A percentile compares a stretch with the other conserved stretches of the same genome.
Conservation (phyloP, 306 rosid species). For the Lathyrus sativus region DNA sequence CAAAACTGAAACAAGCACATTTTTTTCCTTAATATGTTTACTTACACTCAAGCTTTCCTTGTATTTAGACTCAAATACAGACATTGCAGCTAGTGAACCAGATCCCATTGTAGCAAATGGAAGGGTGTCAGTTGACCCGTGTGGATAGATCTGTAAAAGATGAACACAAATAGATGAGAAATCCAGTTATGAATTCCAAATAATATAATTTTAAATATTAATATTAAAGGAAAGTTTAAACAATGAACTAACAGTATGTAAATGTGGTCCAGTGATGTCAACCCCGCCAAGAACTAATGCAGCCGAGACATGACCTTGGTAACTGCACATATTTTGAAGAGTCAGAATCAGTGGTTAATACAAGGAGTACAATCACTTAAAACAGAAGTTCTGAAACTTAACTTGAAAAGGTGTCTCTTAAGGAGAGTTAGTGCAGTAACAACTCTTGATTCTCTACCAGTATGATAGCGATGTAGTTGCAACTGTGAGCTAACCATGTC, state of each 20-base stretch:
- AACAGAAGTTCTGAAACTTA: slow-evolving; percentile 36
- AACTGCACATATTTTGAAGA: slow-evolving; percentile 48
- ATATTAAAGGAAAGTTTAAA: slow-evolving; percentile 10
- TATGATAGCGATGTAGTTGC: slow-evolving; percentile 89
- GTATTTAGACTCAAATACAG: slow-evolving; percentile 57
- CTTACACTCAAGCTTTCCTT: slow-evolving; percentile 64
- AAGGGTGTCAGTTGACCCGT: slow-evolving; percentile 76
- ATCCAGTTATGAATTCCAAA: slow-evolving; percentile 29
- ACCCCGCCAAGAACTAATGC: slow-evolving; percentile 99
- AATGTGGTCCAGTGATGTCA: slow-evolving; percentile 91
- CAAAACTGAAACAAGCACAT: neutral
- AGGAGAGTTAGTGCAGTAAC: slow-evolving; percentile 54
- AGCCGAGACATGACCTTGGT: slow-evolving; percentile 83
- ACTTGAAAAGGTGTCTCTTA: slow-evolving; percentile 57
- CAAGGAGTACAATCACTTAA: slow-evolving; percentile 7
- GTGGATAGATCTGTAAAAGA: slow-evolving; percentile 73
- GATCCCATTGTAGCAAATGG: slow-evolving; percentile 62
- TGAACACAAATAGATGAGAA: slow-evolving; percentile 39
- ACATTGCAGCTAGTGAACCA: slow-evolving; percentile 58
- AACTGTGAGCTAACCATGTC: slow-evolving; percentile 98
- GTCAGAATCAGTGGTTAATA: slow-evolving; percentile 22
- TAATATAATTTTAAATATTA: slow-evolving; percentile 8
- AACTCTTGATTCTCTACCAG: slow-evolving; percentile 71
- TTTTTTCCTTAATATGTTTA: slow-evolving; percentile 29
- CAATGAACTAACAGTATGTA: slow-evolving; percentile 75